These are phyloP conservation scores for Myxozyma monticola DNA, from an alignment of 805 yeast species.

Conservation along the genomic window DNA sequence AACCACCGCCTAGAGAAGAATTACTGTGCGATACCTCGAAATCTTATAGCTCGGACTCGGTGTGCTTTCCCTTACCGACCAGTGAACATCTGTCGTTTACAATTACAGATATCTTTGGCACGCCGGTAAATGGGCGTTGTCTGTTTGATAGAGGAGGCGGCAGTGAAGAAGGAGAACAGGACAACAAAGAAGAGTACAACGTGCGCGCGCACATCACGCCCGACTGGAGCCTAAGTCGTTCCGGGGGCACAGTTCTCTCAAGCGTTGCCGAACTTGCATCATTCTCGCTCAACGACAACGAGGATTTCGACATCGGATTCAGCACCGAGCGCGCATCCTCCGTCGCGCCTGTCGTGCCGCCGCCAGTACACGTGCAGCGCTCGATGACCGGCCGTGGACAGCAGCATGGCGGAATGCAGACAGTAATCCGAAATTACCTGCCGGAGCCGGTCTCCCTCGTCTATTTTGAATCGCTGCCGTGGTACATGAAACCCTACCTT, in stretches of 20 bases:
- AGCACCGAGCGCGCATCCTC: slow-evolving; percentile 48
- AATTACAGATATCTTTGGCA: slow-evolving; percentile 69
- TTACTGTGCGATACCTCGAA: slow-evolving; percentile 72
- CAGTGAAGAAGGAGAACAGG: neutral
- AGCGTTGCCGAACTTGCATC: slow-evolving; percentile 36
- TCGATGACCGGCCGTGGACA: slow-evolving; percentile 90
- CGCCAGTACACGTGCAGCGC: slow-evolving; percentile 75
- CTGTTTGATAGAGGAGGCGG: slow-evolving; percentile 35
- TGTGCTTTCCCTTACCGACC: slow-evolving; percentile 77
- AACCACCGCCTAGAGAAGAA: slow-evolving; percentile 68
- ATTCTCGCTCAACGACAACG: slow-evolving; percentile 20
- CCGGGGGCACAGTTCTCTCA: slow-evolving; percentile 17
- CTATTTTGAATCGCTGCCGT: slow-evolving; percentile 82
- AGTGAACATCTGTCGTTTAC: slow-evolving; percentile 49
- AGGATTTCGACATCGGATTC: slow-evolving; percentile 15
- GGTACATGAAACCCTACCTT: slow-evolving; percentile 84
- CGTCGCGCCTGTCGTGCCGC: slow-evolving; percentile 45
- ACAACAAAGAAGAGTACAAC: slow-evolving; percentile 2
- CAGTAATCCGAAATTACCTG: slow-evolving; percentile 69
- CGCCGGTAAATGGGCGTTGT: slow-evolving; percentile 62
- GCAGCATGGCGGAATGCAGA: slow-evolving; percentile 85
- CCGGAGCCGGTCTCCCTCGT: slow-evolving; percentile 46
- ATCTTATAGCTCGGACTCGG: slow-evolving; percentile 54
- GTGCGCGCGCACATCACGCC: slow-evolving; percentile 20
- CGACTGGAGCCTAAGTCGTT: slow-evolving; percentile 12